Base-by-base conservation (phyloP, 805 yeast species). In the Yarrowia sp. region DNA sequence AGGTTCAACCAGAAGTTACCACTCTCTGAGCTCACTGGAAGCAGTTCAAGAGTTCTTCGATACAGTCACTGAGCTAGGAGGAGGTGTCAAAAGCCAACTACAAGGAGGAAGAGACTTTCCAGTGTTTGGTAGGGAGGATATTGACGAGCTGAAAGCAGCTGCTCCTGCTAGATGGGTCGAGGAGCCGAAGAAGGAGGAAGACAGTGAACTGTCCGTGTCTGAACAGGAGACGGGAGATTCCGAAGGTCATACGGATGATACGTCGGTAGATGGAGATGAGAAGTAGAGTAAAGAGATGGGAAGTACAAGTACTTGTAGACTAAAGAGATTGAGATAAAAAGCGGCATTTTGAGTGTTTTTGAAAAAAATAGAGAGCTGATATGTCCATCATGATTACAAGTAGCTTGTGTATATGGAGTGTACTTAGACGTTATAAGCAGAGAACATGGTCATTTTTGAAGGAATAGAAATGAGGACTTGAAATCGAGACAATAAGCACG, bases 151-250 rank as follows among this genome's bases (percentile, higher is more conserved):
- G 14, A 56, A 56, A 35, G 63, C 63, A 10, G 63, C 63, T 26
- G 63, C 63, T 26, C 63, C 63, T 2, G 46, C 63, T n/a, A 26
- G 63, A 56, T 56, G 63, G 63, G 61, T 41, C 1, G 58, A 53
- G 16, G 35, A 53, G 58, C 58, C 58, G 8, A 40, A 53, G 36
- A 22, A 12, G 19, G 59, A 19, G 59, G 58, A 36, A 16, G 59
- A 53, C 16, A 26, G 32, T 5, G 42, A 52, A 26, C 12, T 9
- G 50, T 11, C 40, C 8, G 56, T 10, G 12, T 35, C 45, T 38
- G 59, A 53, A n/a, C 16, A 7, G n/a, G 58, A 53, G 5, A 38
- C 58, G 1, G 56, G 56, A 2, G 56, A 52, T n/a, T 52, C 56
- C 5, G 58, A 38, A 11, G 16, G 35, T 9, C 48, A 56, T 1